Evolutionary conservation across 768 basidiomycete species (phyloP), one percentile per base, ranked within the genome.

Genomic region (Phylloporus arenicola): DNA sequence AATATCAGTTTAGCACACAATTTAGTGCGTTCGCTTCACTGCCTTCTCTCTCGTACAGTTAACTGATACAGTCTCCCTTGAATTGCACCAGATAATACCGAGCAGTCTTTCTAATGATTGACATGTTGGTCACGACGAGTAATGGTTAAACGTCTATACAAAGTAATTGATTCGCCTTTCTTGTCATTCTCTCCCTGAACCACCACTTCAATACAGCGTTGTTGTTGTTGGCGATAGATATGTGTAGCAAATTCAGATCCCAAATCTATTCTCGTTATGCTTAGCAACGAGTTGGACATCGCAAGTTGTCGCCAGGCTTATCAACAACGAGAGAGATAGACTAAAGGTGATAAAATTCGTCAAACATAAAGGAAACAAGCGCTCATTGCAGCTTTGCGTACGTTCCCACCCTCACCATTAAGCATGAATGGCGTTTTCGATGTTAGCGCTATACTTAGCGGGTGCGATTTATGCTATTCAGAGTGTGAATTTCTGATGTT

Each of bases 11-110:
- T 20, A 17, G 35, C n/a, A n/a, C 33, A 30, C 1, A 34, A 48
- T 52, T n/a, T 10, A 24, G 57, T 63, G 29, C 9, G 49, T 49
- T 40, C 5, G 0, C 8, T 24, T 24, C 12, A 22, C 37, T 1
- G 14, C 35, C 16, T 46, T 40, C 24, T 45, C 19, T 7, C 10
- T 12, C 29, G 30, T 10, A 19, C 8, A n/a, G 3, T 34, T 22
- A 6, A n/a, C 42, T 31, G 19, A 40, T 30, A 0, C 10, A 30
- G 30, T 37, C 27, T 2, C 13, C 6, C 14, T 25, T 12, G 39
- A 9, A 41, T 41, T 25, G 13, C 13, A 24, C 39, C 6, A 50
- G 39, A 41, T 35, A 6, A 17, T 34, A 30, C 14, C 24, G 19
- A 17, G 9, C 25, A 2, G 5, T 17, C 17, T 47, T 31, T 6